Base-by-base conservation (phyloP, 352 stramenopile species). In the Phytophthora crassamura region DNA sequence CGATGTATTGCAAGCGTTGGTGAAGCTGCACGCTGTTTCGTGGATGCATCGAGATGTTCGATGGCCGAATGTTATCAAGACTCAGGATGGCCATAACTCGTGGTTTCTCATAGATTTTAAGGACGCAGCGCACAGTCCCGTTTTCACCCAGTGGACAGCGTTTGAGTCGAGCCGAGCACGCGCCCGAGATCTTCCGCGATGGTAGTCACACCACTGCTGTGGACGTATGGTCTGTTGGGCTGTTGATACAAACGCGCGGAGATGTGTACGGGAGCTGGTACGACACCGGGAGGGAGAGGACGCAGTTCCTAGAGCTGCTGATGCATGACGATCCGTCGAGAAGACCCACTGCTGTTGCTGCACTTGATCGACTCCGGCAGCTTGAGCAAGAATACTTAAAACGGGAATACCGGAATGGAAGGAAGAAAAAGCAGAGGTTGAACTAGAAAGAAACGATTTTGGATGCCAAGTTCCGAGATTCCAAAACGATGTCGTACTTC, bases 31-130 rank as follows among this genome's bases (percentile, higher is more conserved):
- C 54, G 30, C 35, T 65, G 52, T 16, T 41, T 69, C 52, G 20
- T 74, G 66, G 59, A 67, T 70, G 53, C 59, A 74, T 65, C 53
- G 66, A 42, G 53, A 67, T 50, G 59, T 70, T 50, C 66, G 60
- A 57, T 70, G 66, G 66, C 34, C 47, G 6, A 74, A 74, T 60
- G 47, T 70, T 43, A 53, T 74, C 8, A 60, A 61, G 47, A 53
- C 34, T 61, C 51, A 46, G 12, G 65, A 69, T 65, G 47, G 25
- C 18, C 11, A 40, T 10, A 30, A 50, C 18, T 51, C 22, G 55
- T 74, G 41, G 66, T 67, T 74, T 54, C 53, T 70, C 30, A 51
- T 70, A 45, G 59, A 67, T 22, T 70, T 74, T 41, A 70, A 64
- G 66, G 60, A 64, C 12, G 53, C 54, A 3, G 59, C 59, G 10